Evolutionary conservation across 805 yeast species (phyloP).

Genomic region (Lachancea waltii): DNA sequence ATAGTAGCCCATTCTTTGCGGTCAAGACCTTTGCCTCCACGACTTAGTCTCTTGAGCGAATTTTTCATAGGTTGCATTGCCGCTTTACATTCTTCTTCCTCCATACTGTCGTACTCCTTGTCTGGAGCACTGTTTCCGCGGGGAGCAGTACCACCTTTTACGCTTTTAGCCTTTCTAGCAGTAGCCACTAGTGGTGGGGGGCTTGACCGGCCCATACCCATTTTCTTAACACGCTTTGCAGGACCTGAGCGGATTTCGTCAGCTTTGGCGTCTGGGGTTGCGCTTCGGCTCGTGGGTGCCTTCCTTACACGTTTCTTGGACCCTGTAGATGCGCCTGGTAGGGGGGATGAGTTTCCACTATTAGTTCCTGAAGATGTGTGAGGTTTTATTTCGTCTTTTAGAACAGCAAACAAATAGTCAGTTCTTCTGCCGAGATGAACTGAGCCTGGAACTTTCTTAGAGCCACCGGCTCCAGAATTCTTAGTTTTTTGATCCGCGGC

Average conservation of each 20-base stretch:
- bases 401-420: constrained; percentile 71
- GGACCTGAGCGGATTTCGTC: constrained; percentile 12
- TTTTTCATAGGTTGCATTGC: constrained; percentile 59
- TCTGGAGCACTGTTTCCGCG: constrained; percentile 8
- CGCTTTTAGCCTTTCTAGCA: constrained; percentile 8
- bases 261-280: constrained; percentile 14
- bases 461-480: constrained; percentile 25
- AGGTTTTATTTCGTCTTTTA: constrained; percentile 50
- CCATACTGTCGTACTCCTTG: constrained; percentile 70
- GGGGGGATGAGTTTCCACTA: constrained; percentile 12
- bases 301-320: constrained; percentile 27
- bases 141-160: constrained; percentile 5
- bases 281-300: constrained; percentile 22
- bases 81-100: constrained; percentile 59
- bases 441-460: constrained; percentile 79
- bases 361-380: constrained; percentile 15
- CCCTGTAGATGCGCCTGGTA: constrained; percentile 21
- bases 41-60: constrained; percentile 58
- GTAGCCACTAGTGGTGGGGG: constrained; percentile 4
- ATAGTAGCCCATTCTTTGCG: constrained; percentile 73
- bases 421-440: constrained; percentile 89
- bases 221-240: constrained; percentile 19
- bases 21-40: constrained; percentile 67
- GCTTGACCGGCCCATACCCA: constrained; percentile 7
- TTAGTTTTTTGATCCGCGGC: constrained; percentile 20